These are phyloP conservation scores for Nicotiana attenuata DNA, from an alignment of 257 asterid genomes.

Conservation along the genomic window DNA sequence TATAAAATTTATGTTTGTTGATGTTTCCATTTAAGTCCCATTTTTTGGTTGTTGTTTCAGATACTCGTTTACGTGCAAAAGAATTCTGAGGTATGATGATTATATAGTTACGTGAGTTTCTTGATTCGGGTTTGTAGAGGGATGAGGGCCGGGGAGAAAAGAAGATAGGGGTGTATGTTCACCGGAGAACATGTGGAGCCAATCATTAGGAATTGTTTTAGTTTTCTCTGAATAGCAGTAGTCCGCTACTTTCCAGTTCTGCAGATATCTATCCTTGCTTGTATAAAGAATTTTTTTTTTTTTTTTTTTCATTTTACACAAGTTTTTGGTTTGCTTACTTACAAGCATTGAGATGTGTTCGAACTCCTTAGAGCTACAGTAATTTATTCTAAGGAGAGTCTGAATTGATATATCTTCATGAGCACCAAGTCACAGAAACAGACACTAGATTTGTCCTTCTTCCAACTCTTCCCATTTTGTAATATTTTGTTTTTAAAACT, in stretches of 20 bases:
- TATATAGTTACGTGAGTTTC: background rate
- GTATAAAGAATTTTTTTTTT: background rate
- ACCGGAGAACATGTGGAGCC: background rate
- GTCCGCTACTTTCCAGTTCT: background rate
- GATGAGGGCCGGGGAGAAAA: background rate
- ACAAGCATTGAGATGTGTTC: background rate
- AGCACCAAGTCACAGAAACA: background rate
- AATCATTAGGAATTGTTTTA: background rate
- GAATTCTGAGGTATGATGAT: background rate
- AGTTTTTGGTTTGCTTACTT: background rate
- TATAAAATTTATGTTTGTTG: background rate
- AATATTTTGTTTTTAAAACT: too few species aligned
- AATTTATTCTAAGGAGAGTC: too few species aligned
- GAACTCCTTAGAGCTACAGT: background rate
- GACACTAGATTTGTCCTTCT: background rate
- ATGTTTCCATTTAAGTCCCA: background rate
- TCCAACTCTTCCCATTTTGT: background rate
- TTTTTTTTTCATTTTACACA: background rate
- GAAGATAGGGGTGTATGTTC: background rate
- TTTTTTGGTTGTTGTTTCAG: conserved; percentile 3
- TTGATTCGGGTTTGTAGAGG: background rate
- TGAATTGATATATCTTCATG: too few species aligned
- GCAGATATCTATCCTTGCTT: background rate
- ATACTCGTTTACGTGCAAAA: conserved; percentile 16
- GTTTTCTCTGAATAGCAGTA: background rate